A percentile compares a stretch with the other conserved stretches of the same genome.
phyloP scores from a whole-genome alignment of 2,329 filamentous ascomycete species.

The Nemania bipapillata region DNA sequence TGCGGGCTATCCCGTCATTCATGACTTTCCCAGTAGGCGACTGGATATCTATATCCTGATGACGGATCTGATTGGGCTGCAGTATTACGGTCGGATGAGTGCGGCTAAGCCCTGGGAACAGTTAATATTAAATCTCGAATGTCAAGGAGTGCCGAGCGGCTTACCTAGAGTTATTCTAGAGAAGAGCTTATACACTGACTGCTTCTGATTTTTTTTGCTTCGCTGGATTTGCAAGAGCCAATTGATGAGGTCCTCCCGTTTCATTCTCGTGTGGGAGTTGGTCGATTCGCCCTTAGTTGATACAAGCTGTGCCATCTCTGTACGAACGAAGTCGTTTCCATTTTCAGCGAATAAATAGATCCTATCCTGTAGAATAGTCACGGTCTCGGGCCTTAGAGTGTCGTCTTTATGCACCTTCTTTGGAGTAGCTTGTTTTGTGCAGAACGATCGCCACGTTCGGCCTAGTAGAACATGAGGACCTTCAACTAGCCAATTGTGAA shows the following conservation, averaged over 20 bases:
- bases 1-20: slow-evolving; percentile 74
- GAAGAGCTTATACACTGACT: slow-evolving; percentile 67
- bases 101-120: slow-evolving; percentile 62
- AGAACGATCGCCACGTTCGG: slow-evolving; percentile 62
- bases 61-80: slow-evolving; percentile 59
- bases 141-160: neutral
- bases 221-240: slow-evolving; percentile 62
- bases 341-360: slow-evolving; percentile 67
- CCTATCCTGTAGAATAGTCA: slow-evolving; percentile 54
- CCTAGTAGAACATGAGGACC: slow-evolving; percentile 58
- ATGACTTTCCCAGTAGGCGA: slow-evolving; percentile 61
- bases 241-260: slow-evolving; percentile 59
- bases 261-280: slow-evolving; percentile 45
- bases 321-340: slow-evolving; percentile 56
- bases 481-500: slow-evolving; percentile 55
- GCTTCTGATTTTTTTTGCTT: slow-evolving; percentile 58
- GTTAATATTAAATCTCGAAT: slow-evolving; percentile 19
- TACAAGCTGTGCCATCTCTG: slow-evolving; percentile 46
- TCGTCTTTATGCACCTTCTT: slow-evolving; percentile 56
- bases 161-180: slow-evolving; percentile 66
- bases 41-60: slow-evolving; percentile 53
- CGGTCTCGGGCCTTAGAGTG: slow-evolving; percentile 46
- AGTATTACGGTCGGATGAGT: slow-evolving; percentile 61
- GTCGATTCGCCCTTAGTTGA: slow-evolving; percentile 44
- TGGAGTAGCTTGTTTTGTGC: slow-evolving; percentile 52